Base-by-base conservation (phyloP, 805 yeast species). In the Tetrapisispora nanseiensis region DNA sequence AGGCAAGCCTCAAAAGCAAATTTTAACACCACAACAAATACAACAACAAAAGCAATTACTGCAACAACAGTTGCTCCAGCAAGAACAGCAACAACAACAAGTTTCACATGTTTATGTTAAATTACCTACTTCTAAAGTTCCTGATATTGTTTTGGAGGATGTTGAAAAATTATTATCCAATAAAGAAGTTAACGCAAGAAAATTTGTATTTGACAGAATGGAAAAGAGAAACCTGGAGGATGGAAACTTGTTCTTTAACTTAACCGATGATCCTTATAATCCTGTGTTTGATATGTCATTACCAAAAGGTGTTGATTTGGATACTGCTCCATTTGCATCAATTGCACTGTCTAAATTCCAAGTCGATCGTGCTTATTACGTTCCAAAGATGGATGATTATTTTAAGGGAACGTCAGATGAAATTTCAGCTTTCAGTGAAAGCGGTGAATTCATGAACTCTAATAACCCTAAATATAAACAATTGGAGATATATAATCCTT, bases 91-190 rank as follows among this genome's bases (percentile, higher is more conserved):
- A 32, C 54, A 52, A 32, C 51, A 46, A 36, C 47, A 51, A 42
- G 51, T 61, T 12, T 61, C 64, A 1, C 90, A 85, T 56, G 87
- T 94, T 20, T 84, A 87, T 65, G 94, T 86, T 51, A 81, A 83
- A 53, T 62, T 86, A 31, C 95, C 96, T 3, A 82, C 92, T 30
- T 83, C 95, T 1, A 85, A 86, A 62, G 84, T 90, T 48, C 97
- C 97, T 13, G 97, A 90, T 62, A 73, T 89, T 72, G 95, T 86
- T 37, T 69, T 90, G 46, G 80, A 83, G 20, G 85, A 95, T 6
- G 89, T 87, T 10, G 84, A 83, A 42, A 73, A 78, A 36, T 78
- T 86, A 19, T 65, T 84, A 39, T 70, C 75, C 37, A 89, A 80
- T 48, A 86, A 86, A 62, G 82, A 86, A 46, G 79, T 73, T 43